Base-by-base conservation (phyloP, 2,329 filamentous ascomycete genomes). In the Diaporthe destruens region DNA sequence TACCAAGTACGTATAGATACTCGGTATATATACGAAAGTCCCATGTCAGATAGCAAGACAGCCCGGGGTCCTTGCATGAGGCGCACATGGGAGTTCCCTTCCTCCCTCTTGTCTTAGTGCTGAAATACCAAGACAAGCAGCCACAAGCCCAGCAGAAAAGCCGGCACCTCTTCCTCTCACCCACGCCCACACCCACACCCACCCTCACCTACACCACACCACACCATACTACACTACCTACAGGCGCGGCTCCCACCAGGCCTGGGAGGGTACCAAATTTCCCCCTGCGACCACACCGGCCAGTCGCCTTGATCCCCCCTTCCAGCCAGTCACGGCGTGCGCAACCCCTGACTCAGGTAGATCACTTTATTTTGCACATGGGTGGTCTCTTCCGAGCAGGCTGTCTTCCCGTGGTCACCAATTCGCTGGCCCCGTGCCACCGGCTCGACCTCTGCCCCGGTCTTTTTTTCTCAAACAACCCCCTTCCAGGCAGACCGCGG, bases 321-420 rank as follows among this genome's bases (percentile, higher is more conserved):
- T 47, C 51, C 56, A 70, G 39, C 65, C 70, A 70, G 56, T 74
- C 42, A 72, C 51, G 51, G 56, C 47, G 70, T 68, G 14, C 44
- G 57, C 72, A 74, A 68, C 70, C 70, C 72, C 72, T 72, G 65
- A 66, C 56, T 49, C 65, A 70, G 72, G 70, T 57, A 72, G 66
- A 63, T 61, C 47, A 49, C 49, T 57, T 54, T 55, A 69, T 65
- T 51, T 23, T 56, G 56, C 56, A 70, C 59, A 63, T 71, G 55
- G 69, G n/a, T 54, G 49, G 44, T 39, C 61, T 23, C 39, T 59
- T 44, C 71, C 51, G 66, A 74, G 49, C 34, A 74, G 65, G 72
- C 70, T 72, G 51, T 72, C 55, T 72, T 57, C 42, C 44, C 54
- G 29, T 56, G 39, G 53, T 29, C 55, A 42, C 39, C 32, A 23